A percentile compares a stretch with the other conserved stretches of the same genome.
These are phyloP conservation scores for Pseudomonodictys pantanalensis DNA, from an alignment of 495 filamentous ascomycete species.

Conservation along the genomic window DNA sequence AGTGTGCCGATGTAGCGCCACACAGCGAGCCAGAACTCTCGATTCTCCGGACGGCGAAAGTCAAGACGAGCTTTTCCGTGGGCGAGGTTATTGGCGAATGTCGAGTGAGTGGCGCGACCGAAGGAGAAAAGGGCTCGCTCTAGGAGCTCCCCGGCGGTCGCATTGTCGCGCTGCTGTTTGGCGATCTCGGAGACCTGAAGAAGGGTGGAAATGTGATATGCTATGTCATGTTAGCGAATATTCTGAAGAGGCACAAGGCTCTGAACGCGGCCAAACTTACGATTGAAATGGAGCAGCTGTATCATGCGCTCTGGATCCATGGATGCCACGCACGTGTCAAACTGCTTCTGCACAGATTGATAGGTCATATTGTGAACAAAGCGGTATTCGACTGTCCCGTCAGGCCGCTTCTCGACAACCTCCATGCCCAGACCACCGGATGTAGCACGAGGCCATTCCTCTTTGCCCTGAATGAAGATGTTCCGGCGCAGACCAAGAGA, in stretches of 20 bases:
- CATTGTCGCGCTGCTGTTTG: conserved; percentile 81
- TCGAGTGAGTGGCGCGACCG: conserved; percentile 76
- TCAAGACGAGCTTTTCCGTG: conserved; percentile 76
- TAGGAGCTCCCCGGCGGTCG: conserved; percentile 79
- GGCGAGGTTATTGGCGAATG: conserved; percentile 70
- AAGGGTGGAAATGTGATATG: conserved; percentile 90
- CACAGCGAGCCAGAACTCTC: conserved; percentile 88
- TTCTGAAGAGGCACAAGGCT: not conserved
- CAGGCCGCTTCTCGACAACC: conserved; percentile 51
- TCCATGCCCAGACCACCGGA: conserved; percentile 85
- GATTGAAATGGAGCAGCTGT: conserved; percentile 63
- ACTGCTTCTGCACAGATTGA: conserved; percentile 69
- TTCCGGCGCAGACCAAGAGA: conserved; percentile 72
- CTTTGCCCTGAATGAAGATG: conserved; percentile 82
- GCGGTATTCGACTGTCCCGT: conserved; percentile 61
- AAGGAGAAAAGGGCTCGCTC: conserved; percentile 93
- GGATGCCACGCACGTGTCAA: conserved; percentile 73
- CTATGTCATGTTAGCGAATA: conserved; percentile 20
- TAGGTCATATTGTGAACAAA: conserved; percentile 78
- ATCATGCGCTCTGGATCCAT: conserved; percentile 75
- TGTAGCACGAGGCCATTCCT: conserved; percentile 80
- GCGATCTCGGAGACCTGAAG: conserved; percentile 91
- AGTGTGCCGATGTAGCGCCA: conserved; percentile 83
- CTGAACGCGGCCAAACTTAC: conserved; percentile 27
- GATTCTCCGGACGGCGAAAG: conserved; percentile 76